Evolutionary conservation across 768 basidiomycete species (phyloP).

Genomic region (Thelephora aurantiotincta): DNA sequence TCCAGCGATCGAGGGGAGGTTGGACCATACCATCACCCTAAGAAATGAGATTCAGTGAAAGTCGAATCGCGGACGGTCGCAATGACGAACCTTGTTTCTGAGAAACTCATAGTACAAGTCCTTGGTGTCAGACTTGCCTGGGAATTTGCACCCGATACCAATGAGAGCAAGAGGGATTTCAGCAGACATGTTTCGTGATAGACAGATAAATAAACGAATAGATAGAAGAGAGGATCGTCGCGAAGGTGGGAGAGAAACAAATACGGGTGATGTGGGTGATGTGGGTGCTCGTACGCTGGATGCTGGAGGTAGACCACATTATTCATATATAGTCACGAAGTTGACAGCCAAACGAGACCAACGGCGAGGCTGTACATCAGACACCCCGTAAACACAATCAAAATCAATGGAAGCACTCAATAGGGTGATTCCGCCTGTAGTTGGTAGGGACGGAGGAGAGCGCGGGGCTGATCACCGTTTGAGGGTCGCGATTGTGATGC

Average conservation of each 20-base stretch:
- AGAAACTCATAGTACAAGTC: constrained; percentile 17
- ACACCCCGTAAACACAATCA: too few species aligned
- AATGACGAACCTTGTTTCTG: constrained; percentile 13
- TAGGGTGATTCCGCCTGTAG: too few species aligned
- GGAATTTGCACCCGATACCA: constrained; percentile 20
- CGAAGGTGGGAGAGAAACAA: not conserved
- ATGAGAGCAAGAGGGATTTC: constrained; percentile 16
- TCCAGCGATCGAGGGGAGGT: constrained; percentile 17
- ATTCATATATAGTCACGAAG: too few species aligned
- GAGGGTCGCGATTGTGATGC: too few species aligned
- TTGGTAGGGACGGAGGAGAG: too few species aligned
- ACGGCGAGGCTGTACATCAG: too few species aligned
- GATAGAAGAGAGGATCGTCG: not conserved
- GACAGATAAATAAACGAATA: not conserved
- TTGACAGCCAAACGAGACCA: too few species aligned
- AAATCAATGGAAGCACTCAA: too few species aligned
- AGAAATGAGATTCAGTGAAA: not conserved
- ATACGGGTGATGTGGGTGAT: not conserved
- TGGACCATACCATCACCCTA: constrained; percentile 18
- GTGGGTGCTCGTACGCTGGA: too few species aligned
- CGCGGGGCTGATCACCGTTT: too few species aligned
- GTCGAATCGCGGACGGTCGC: not conserved
- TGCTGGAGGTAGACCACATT: too few species aligned
- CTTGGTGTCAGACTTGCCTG: constrained; percentile 18
- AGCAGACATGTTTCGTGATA: constrained; percentile 13